Conservation (phyloP, 371 early-diverging fungal genomes). For the Parasitella parasitica region DNA sequence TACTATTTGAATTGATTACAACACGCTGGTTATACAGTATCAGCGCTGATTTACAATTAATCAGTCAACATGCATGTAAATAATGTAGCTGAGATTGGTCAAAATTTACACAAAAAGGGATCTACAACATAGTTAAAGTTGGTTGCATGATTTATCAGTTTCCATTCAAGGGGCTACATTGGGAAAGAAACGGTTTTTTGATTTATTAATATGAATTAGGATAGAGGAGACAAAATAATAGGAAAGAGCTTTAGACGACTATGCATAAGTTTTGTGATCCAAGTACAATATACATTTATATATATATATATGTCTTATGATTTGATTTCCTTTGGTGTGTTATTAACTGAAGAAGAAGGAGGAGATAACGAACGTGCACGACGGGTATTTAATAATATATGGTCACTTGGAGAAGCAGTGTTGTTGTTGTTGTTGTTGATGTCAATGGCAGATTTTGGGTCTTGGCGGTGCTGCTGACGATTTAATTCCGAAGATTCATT, state of each 20-base stretch:
- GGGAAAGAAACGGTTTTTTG: too few species aligned
- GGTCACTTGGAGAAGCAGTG: slow-evolving; percentile 16
- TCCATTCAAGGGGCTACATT: too few species aligned
- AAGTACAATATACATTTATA: neutral
- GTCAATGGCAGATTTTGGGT: neutral
- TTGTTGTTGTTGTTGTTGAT: neutral
- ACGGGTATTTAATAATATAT: slow-evolving; percentile 19
- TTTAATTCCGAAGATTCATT: neutral
- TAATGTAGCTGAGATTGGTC: too few species aligned
- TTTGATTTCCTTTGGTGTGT: neutral
- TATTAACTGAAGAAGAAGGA: slow-evolving; percentile 1
- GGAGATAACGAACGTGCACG: slow-evolving; percentile 26
- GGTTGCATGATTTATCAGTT: neutral
- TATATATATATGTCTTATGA: neutral
- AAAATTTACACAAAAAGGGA: too few species aligned
- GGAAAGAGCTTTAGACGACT: neutral
- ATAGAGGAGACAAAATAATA: too few species aligned
- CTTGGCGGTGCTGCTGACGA: neutral
- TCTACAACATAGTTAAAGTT: too few species aligned
- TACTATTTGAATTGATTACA: too few species aligned
- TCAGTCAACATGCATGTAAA: too few species aligned
- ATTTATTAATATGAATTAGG: too few species aligned
- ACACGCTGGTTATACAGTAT: too few species aligned
- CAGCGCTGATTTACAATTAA: too few species aligned
- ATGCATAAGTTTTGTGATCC: too few species aligned